A percentile compares a stretch with the other conserved stretches of the same genome.
Evolutionary conservation across 805 yeast genomes (phyloP).

Genomic region (Hermanozyma aechmeae): DNA sequence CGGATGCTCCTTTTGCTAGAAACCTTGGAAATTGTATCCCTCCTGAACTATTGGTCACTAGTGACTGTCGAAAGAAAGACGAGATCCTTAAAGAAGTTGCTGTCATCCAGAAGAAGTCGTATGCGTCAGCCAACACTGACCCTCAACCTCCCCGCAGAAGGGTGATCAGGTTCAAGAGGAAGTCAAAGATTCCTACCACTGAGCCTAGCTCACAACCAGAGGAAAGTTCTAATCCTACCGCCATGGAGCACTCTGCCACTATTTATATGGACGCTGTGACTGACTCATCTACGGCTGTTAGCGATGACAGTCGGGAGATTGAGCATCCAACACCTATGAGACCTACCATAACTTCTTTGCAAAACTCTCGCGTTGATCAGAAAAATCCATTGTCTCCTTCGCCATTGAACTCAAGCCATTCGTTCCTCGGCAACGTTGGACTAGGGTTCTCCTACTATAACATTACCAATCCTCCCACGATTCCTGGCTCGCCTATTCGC

Average conservation of each 20-base stretch:
- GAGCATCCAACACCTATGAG: constrained; percentile 9
- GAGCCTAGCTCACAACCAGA: constrained; percentile 1
- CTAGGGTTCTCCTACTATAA: constrained; percentile 29
- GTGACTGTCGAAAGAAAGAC: constrained; percentile 21
- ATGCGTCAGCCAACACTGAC: constrained; percentile 19
- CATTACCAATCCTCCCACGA: constrained; percentile 15
- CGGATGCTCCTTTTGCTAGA: constrained; percentile 12
- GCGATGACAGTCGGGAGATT: constrained; percentile 1
- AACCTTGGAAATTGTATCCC: constrained; percentile 28
- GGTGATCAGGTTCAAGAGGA: constrained; percentile 1
- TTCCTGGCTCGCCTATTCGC: constrained; percentile 20
- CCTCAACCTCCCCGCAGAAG: constrained; percentile 4
- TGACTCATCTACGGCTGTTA: constrained; percentile 4
- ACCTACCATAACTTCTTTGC: constrained; percentile 5
- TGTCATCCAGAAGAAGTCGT: constrained; percentile 36
- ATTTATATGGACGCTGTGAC: constrained; percentile 3
- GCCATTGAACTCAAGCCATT: constrained; percentile 12
- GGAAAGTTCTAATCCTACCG: neutral
- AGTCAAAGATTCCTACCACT: neutral
- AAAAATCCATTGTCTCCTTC: no score
- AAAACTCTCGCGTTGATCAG: constrained; percentile 13
- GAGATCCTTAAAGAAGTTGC: constrained; percentile 32
- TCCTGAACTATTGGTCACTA: constrained; percentile 22
- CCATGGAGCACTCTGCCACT: neutral
- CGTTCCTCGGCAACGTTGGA: constrained; percentile 25